Evolutionary conservation across 2,329 filamentous ascomycete genomes (phyloP).

Genomic region (Dactylellina drechsleri): DNA sequence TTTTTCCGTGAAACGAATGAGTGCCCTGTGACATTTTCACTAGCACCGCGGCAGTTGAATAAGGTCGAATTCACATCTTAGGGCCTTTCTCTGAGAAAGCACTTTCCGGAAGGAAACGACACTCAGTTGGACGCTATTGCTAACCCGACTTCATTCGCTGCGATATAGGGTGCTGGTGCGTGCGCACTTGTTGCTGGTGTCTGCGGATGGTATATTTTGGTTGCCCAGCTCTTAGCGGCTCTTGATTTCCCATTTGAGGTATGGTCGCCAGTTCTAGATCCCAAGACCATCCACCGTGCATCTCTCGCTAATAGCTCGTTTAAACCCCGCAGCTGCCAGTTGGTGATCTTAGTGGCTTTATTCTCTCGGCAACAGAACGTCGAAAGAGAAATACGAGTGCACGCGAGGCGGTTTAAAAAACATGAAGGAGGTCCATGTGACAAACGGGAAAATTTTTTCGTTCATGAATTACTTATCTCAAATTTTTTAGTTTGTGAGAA

Average conservation of each 20-base stretch:
- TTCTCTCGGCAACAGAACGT: conserved; percentile 36
- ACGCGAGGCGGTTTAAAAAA: conserved; percentile 28
- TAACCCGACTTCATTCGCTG: not conserved
- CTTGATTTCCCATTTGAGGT: conserved; percentile 52
- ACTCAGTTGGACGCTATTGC: not conserved
- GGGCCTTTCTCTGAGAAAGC: not conserved
- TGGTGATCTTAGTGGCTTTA: conserved; percentile 45
- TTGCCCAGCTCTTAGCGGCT: conserved; percentile 45
- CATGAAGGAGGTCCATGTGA: too few relatives aligned
- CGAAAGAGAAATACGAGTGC: conserved; percentile 27
- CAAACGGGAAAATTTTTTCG: not conserved
- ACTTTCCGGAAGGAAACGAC: not conserved
- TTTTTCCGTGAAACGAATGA: not conserved
- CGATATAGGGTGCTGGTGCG: conserved; percentile 35
- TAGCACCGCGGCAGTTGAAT: not conserved
- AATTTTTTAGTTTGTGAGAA: too few relatives aligned
- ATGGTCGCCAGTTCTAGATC: conserved; percentile 18
- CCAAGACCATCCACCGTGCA: not conserved
- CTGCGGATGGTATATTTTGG: conserved; percentile 50
- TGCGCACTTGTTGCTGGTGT: conserved; percentile 29
- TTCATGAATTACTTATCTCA: not conserved
- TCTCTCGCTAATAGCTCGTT: conserved; percentile 35
- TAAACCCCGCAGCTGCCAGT: conserved; percentile 46
- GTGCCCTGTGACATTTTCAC: not conserved
- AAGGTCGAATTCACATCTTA: not conserved